Evolutionary conservation across 2,329 filamentous ascomycete genomes (phyloP).

Genomic region (Diaporthe capsici): DNA sequence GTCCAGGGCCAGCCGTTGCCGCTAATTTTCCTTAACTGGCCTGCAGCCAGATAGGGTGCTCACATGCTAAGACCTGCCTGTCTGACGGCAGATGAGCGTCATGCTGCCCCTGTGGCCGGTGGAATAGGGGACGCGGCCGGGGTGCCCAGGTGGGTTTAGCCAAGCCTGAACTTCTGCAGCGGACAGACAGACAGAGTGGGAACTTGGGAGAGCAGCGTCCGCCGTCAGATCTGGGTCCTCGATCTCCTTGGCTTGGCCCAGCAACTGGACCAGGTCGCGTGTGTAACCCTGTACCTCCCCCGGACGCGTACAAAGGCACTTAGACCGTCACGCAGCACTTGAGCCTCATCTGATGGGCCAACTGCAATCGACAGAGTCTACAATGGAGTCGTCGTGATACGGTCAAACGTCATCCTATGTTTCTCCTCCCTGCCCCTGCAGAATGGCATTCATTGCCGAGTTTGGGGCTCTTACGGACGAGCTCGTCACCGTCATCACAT

Average conservation of each 20-base stretch:
- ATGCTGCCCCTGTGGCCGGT: slow-evolving; percentile 13
- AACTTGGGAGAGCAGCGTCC: background rate
- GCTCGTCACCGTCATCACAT: slow-evolving; percentile 75
- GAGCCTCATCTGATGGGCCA: slow-evolving; percentile 1
- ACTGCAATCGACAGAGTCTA: background rate
- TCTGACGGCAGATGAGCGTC: slow-evolving; percentile 10
- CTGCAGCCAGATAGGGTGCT: background rate
- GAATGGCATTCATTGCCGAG: slow-evolving; percentile 80
- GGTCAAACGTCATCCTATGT: background rate
- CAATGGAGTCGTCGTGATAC: slow-evolving; percentile 2
- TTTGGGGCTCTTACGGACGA: slow-evolving; percentile 77
- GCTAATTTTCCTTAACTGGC: background rate
- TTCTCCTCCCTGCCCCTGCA: slow-evolving; percentile 5
- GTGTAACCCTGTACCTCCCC: slow-evolving; percentile 3
- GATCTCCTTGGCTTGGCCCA: slow-evolving; percentile 1
- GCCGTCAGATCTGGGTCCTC: background rate
- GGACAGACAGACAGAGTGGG: slow-evolving; percentile 3
- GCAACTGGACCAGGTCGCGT: slow-evolving; percentile 1
- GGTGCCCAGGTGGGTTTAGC: slow-evolving; percentile 26
- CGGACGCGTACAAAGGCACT: slow-evolving; percentile 14
- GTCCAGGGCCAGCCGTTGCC: slow-evolving; percentile 11
- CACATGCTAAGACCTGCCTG: slow-evolving; percentile 6
- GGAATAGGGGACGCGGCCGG: slow-evolving; percentile 23
- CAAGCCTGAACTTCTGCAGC: slow-evolving; percentile 20
- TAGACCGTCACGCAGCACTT: slow-evolving; percentile 14